Percentiles rank a stretch among this genome's conserved stretches.
Conservation (phyloP, 805 yeast genomes). For the Cyberlindnera subsufficiens region DNA sequence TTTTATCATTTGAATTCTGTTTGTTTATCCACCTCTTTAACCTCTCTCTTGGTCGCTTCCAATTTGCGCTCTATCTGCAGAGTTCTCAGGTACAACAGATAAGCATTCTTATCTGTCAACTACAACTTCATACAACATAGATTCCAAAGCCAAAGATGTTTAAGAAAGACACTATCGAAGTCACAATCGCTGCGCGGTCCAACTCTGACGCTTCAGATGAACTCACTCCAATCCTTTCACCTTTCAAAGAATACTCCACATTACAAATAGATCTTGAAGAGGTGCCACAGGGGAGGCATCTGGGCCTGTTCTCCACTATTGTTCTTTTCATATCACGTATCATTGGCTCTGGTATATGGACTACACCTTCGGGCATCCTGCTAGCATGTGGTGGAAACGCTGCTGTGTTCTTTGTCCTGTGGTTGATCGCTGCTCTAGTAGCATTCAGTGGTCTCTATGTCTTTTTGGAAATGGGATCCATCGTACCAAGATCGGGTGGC, state of each 20-base stretch:
- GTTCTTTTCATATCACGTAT: slow-evolving; percentile 63
- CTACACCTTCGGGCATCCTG: slow-evolving; percentile 62
- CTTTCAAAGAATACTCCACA: slow-evolving; percentile 7
- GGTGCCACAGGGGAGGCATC: slow-evolving; percentile 66
- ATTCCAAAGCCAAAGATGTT: not conserved
- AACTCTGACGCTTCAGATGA: slow-evolving; percentile 18
- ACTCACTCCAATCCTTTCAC: slow-evolving; percentile 5
- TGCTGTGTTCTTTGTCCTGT: slow-evolving; percentile 49
- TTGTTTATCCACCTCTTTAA: no score
- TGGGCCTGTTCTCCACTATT: slow-evolving; percentile 63
- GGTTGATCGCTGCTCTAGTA: slow-evolving; percentile 56
- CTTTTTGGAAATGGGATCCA: slow-evolving; percentile 63
- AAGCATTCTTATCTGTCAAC: no score
- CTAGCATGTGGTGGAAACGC: slow-evolving; percentile 65
- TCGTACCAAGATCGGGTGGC: slow-evolving; percentile 73
- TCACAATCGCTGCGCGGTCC: slow-evolving; percentile 12
- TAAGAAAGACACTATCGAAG: slow-evolving; percentile 9
- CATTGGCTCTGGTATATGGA: slow-evolving; percentile 74
- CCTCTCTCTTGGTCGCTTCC: no score
- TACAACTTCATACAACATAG: not conserved
- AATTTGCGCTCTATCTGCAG: no score
- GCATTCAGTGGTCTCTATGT: slow-evolving; percentile 65
- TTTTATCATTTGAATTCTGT: no score
- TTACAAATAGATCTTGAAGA: slow-evolving; percentile 17
- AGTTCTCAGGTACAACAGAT: no score